Conservation (phyloP, 352 stramenopile genomes). For the Phytophthora quininea region DNA sequence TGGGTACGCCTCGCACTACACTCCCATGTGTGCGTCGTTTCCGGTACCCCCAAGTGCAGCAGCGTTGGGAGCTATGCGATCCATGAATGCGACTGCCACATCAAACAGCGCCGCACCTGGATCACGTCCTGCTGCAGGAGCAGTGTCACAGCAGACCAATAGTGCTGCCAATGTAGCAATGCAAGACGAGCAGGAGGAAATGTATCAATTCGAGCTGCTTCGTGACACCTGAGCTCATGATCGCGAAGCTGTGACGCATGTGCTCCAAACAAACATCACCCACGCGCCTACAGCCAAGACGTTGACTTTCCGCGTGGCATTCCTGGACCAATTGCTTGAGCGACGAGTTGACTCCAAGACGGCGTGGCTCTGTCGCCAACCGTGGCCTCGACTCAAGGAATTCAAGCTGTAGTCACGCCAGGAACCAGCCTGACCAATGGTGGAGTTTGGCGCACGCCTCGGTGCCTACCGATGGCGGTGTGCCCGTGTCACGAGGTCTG, state of each 20-base stretch:
- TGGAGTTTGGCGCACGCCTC: too few relatives aligned
- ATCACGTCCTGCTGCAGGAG: not conserved
- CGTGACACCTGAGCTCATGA: conserved; percentile 75
- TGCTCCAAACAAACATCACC: conserved; percentile 57
- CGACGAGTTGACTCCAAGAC: conserved; percentile 79
- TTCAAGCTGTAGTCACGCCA: too few relatives aligned
- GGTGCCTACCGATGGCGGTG: too few relatives aligned
- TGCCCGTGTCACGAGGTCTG: too few relatives aligned
- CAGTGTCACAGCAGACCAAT: conserved; percentile 6
- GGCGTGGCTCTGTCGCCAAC: conserved; percentile 52
- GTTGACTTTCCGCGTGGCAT: conserved; percentile 66
- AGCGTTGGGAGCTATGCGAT: conserved; percentile 20
- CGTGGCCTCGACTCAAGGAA: too few relatives aligned
- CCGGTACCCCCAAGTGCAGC: conserved; percentile 26
- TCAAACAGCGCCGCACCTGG: conserved; percentile 1
- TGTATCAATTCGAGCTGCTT: conserved; percentile 76
- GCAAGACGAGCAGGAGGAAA: conserved; percentile 64
- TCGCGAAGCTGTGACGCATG: conserved; percentile 48
- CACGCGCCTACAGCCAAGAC: conserved; percentile 62
- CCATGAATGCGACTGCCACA: conserved; percentile 25
- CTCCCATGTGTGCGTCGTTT: conserved; percentile 63
- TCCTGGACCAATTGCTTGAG: conserved; percentile 67
- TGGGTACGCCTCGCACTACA: conserved; percentile 44
- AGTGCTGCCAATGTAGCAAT: conserved; percentile 5
- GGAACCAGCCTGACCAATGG: too few relatives aligned